Percentiles rank a stretch among this genome's conserved stretches.
Evolutionary conservation across 2,329 filamentous ascomycete species (phyloP).

Genomic region (Microcyclospora tardicrescens): DNA sequence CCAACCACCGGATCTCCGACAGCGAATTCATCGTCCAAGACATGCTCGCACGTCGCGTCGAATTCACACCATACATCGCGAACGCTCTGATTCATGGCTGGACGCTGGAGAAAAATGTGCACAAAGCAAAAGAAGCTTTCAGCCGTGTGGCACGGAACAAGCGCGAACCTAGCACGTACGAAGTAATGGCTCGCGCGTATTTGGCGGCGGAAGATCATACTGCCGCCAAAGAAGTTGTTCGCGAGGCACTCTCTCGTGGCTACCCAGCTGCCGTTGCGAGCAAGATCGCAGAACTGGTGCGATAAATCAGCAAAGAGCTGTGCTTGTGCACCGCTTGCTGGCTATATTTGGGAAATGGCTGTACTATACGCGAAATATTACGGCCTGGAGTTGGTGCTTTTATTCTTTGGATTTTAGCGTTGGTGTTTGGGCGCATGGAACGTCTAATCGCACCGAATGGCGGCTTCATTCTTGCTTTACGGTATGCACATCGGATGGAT

Average conservation of each 20-base stretch:
- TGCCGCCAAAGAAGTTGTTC: constrained; percentile 63
- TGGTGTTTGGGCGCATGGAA: no score
- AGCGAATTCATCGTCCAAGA: constrained; percentile 55
- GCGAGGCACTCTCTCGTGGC: constrained; percentile 80
- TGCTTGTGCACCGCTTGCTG: no score
- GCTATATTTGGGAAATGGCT: no score
- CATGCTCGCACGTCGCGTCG: constrained; percentile 62
- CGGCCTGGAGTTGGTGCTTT: no score
- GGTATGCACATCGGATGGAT: no score
- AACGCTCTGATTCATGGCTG: constrained; percentile 97
- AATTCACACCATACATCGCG: constrained; percentile 93
- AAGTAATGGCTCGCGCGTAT: constrained; percentile 93
- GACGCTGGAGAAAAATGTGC: constrained; percentile 71
- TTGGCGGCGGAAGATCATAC: constrained; percentile 70
- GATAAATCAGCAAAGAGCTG: constrained; percentile 3
- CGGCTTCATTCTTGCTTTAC: no score
- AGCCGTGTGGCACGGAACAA: constrained; percentile 61
- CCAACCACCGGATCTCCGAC: constrained; percentile 71
- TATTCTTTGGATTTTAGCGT: no score
- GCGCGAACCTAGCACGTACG: constrained; percentile 94
- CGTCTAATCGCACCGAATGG: no score
- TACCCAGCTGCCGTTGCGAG: constrained; percentile 85
- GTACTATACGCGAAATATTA: no score
- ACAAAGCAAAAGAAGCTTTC: constrained; percentile 68
- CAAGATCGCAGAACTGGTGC: constrained; percentile 82